Evolutionary conservation across 2,329 filamentous ascomycete species (phyloP).

Genomic region (Aspergillus novoparasiticus): DNA sequence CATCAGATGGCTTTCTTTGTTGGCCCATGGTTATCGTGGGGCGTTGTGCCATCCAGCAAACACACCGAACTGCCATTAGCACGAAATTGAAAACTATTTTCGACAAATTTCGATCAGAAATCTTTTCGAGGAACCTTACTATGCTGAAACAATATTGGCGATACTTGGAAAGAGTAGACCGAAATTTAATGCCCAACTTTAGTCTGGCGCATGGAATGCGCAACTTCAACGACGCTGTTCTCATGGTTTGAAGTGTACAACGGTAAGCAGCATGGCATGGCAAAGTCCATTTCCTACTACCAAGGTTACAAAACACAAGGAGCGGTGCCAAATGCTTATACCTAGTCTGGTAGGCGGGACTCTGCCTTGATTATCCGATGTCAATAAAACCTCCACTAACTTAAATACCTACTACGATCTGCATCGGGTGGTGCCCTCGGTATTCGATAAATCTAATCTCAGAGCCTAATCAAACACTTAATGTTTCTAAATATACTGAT

Average conservation of each 20-base stretch:
- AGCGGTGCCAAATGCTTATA: too few relatives aligned
- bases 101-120: not conserved
- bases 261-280: not conserved
- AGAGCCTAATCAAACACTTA: not conserved
- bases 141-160: not conserved
- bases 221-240: not conserved
- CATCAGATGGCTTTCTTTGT: constrained; percentile 7
- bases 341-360: too few relatives aligned
- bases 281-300: not conserved
- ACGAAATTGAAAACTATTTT: not conserved
- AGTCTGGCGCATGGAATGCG: not conserved
- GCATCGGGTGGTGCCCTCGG: not conserved
- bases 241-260: not conserved
- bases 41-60: not conserved
- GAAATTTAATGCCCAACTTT: not conserved
- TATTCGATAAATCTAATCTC: not conserved
- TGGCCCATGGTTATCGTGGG: constrained; percentile 13
- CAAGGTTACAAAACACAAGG: not conserved
- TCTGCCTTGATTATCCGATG: too few relatives aligned
- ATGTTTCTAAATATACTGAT: not conserved
- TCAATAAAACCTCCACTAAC: too few relatives aligned
- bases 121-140: not conserved
- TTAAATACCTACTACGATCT: not conserved
- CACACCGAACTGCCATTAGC: not conserved
- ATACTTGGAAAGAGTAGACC: not conserved